Conservation (phyloP, 495 filamentous ascomycete species). For the Hypoxylon lienhwacheense region DNA sequence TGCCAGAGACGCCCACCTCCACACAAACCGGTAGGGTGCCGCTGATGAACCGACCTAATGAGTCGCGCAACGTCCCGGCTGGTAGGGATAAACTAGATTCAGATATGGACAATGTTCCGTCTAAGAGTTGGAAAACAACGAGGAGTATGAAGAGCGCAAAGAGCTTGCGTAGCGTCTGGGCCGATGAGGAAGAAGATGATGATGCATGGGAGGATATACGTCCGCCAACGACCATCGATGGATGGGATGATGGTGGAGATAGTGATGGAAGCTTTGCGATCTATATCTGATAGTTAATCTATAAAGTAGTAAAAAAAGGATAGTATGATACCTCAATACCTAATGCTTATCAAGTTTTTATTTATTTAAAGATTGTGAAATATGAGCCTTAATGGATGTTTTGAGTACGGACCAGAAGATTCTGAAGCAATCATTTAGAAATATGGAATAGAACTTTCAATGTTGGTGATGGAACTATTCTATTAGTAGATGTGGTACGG, state of each 20-base stretch:
- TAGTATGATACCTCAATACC: constrained; percentile 25
- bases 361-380: too few species aligned
- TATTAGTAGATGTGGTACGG: too few species aligned
- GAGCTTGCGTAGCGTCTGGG: constrained; percentile 26
- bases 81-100: not conserved
- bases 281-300: constrained; percentile 34
- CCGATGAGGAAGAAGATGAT: constrained; percentile 28
- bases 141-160: constrained; percentile 33
- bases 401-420: too few species aligned
- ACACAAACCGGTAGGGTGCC: constrained; percentile 1
- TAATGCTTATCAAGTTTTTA: too few species aligned
- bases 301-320: not conserved
- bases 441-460: too few species aligned
- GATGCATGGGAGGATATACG: constrained; percentile 38
- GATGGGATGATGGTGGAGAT: constrained; percentile 26
- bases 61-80: not conserved
- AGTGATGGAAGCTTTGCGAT: constrained; percentile 38
- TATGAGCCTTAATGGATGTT: too few species aligned
- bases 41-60: constrained; percentile 17
- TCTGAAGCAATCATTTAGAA: too few species aligned
- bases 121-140: constrained; percentile 23
- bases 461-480: too few species aligned
- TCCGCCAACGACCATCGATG: constrained; percentile 32
- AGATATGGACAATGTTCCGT: constrained; percentile 3
- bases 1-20: constrained; percentile 30